A percentile compares a stretch with the other conserved stretches of the same genome.
These are phyloP conservation scores for Meyerozyma carpophila DNA, from an alignment of 1,139 yeast genomes.

Conservation along the genomic window DNA sequence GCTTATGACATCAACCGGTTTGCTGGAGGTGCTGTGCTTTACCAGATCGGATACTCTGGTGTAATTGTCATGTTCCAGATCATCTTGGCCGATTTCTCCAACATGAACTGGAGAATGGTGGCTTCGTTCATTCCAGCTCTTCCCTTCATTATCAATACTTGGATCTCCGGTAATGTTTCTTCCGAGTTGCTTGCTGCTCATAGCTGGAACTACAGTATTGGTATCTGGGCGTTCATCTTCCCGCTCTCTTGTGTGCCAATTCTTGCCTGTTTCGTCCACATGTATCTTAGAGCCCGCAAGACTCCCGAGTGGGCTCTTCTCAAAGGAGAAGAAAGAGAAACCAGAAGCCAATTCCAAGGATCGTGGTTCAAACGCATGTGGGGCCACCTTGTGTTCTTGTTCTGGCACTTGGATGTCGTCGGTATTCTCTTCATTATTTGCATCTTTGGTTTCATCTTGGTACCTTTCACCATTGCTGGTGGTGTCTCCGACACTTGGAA, in stretches of 20 bases:
- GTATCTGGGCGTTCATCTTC: constrained; percentile 75
- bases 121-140: constrained; percentile 16
- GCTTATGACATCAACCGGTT: constrained; percentile 16
- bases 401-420: constrained; percentile 50
- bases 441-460: constrained; percentile 54
- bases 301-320: constrained; percentile 38
- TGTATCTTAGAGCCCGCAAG: constrained; percentile 48
- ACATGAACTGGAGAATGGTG: constrained; percentile 18
- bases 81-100: constrained; percentile 17
- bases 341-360: constrained; percentile 19
- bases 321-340: constrained; percentile 15
- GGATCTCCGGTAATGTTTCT: constrained; percentile 17
- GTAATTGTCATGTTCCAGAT: constrained; percentile 14
- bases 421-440: constrained; percentile 49
- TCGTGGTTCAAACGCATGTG: constrained; percentile 15
- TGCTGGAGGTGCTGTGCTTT: constrained; percentile 20
- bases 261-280: constrained; percentile 46
- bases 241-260: constrained; percentile 62
- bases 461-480: constrained; percentile 50
- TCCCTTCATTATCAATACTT: constrained; percentile 19
- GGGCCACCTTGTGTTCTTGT: constrained; percentile 17
- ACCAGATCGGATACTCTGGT: constrained; percentile 19
- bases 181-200: constrained; percentile 7
- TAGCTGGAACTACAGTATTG: constrained; percentile 68
- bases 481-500: constrained; percentile 46